Base-by-base conservation (phyloP, 768 basidiomycete genomes). In the Kwoniella heveanensis region DNA sequence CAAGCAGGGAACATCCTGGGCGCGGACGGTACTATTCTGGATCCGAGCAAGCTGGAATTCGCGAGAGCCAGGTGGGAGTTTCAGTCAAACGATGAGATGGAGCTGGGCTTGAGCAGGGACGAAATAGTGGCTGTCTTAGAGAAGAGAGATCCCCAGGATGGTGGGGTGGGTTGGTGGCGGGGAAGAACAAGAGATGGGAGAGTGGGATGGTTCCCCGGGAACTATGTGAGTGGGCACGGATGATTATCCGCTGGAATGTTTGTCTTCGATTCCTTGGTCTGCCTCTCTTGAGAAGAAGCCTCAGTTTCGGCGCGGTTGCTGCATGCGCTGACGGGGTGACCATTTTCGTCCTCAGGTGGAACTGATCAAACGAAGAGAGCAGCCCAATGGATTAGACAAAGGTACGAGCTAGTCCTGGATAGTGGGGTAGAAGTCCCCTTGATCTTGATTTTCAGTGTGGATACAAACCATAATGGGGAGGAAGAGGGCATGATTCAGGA, bases 151-250 rank as follows among this genome's bases (percentile, higher is more conserved):
- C 88, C 87, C 0, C 80, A 79, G 58, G 88, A 90, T 13, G 88
- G 86, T 0, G 89, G 89, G 0, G 81, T 83, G 60, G 93, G 92
- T 61, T 98, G 94, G 94, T 97, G 92, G 93, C 88, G 87, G 78
- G 94, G 94, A 0, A 84, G 94, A 50, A 93, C 90, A 64, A 83
- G 94, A 61, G 93, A 96, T 68, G 94, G 94, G 0, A 84, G 88
- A 69, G 88, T 90, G 69, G 94, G 94, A 0, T 98, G 92, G 92
- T 96, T 98, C 84, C 94, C 94, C 1, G 85, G 83, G 62, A 92
- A 89, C 68, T 94, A 89, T 85, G 91, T 94, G 69, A 69, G 77
- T 66, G n/a, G 17, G 13, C 22, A 6, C 13, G 22, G 9, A 25
- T 50, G n/a, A n/a, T n/a, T n/a, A n/a, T n/a, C n/a, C n/a, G n/a